A percentile compares a stretch with the other conserved stretches of the same genome.
Conservation (phyloP, 768 basidiomycete species). For the Suillus lakei region DNA sequence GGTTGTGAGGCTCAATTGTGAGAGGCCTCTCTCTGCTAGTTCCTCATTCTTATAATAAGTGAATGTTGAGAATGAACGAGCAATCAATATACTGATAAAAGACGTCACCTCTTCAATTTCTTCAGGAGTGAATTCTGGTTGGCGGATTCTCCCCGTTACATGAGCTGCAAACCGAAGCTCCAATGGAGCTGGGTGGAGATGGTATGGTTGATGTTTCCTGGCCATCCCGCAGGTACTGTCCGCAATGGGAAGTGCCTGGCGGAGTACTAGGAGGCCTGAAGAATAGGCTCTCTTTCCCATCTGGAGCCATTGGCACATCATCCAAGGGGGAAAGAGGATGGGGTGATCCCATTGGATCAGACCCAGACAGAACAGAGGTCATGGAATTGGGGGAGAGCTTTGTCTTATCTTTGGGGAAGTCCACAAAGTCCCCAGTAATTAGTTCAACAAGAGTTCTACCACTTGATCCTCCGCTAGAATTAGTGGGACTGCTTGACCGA, state of each 20-base stretch:
- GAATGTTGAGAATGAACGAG: neutral
- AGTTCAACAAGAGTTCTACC: neutral
- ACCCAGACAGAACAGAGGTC: neutral
- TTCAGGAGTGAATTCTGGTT: neutral
- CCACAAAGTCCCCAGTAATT: too few species aligned
- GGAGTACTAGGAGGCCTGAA: neutral
- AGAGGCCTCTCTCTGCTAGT: neutral
- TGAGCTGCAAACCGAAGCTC: neutral
- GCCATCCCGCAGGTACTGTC: neutral
- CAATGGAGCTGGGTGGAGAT: neutral
- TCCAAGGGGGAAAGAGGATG: neutral
- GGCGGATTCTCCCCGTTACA: neutral
- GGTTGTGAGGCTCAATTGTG: neutral
- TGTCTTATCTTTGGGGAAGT: too few species aligned
- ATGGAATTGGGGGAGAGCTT: too few species aligned
- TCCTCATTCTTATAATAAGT: neutral
- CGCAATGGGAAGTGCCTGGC: neutral
- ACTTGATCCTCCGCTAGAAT: neutral
- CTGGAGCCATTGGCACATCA: neutral
- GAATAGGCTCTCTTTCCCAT: neutral
- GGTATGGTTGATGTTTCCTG: neutral
- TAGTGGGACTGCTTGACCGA: neutral
- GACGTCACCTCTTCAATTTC: neutral
- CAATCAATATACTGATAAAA: neutral
- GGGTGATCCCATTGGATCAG: too few species aligned